Evolutionary conservation across 2,329 filamentous ascomycete species (phyloP), one percentile per base, ranked within the genome.

Genomic region (Exserohilum turcica): DNA sequence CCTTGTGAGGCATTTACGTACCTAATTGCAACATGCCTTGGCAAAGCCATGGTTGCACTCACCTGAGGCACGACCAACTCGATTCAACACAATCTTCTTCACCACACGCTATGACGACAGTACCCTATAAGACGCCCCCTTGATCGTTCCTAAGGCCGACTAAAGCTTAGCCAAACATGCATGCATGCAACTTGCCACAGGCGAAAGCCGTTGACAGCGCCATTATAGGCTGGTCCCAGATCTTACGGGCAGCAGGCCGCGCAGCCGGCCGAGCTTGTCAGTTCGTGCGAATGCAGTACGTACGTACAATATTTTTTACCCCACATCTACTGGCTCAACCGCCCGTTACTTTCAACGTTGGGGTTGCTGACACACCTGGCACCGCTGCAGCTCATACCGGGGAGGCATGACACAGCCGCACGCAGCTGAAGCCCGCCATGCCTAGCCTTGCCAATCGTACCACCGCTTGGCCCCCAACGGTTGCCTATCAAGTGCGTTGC

Each of bases 321-420:
- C 21, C 21, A 24, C 36, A 24, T 15, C n/a, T 24, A 18, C 9
- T 28, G 21, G 29, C 29, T 10, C 8, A 3, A 59, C 46, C 21
- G 37, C 46, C 10, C 58, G 49, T 16, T 54, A 29, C 38, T 8
- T 8, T 19, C 12, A 2, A 29, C 2, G 8, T 6, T 12, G 24
- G 12, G 16, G 5, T 24, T 54, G 36, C 56, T 56, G 18, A 45
- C 15, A 7, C 43, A 82, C n/a, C n/a, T n/a, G n/a, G n/a, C n/a
- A n/a, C 2, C 72, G 52, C 76, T 77, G 18, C 18, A 43, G 50
- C 27, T 21, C 33, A n/a, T n/a, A n/a, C n/a, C 32, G 31, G n/a
- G 28, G 19, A 27, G 18, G 39, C 32, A 40, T 49, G 21, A 33
- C 50, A 53, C 50, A 53, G 50, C 50, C 50, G 38, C 44, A 10